These are phyloP conservation scores for Pulveroboletus sp. DNA, from an alignment of 768 basidiomycete genomes.

Conservation along the genomic window DNA sequence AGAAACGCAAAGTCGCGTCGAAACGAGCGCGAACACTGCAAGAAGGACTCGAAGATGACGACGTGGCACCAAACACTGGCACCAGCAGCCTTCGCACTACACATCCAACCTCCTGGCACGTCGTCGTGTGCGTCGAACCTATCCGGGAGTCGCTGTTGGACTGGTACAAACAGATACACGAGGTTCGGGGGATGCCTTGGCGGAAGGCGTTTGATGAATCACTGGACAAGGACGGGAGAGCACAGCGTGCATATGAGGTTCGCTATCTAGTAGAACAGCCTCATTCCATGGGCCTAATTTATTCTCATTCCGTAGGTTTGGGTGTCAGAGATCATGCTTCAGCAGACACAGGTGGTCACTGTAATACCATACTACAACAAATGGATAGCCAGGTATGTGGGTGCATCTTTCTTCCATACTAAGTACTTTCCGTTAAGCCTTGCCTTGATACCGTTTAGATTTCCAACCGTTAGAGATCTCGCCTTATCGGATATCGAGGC, in stretches of 20 bases:
- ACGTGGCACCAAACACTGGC: background rate
- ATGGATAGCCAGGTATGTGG: constrained; percentile 77
- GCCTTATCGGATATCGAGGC: constrained; percentile 74
- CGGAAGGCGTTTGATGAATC: constrained; percentile 65
- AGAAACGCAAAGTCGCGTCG: constrained; percentile 11
- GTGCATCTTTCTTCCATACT: background rate
- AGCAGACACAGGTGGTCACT: constrained; percentile 91
- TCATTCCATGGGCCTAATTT: background rate
- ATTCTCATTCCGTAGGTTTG: constrained; percentile 53
- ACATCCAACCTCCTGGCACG: constrained; percentile 51
- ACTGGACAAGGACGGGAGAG: constrained; percentile 54
- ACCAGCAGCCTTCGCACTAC: background rate
- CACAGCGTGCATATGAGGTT: constrained; percentile 92
- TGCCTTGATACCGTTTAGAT: constrained; percentile 40
- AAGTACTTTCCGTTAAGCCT: background rate
- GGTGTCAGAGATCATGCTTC: constrained; percentile 93
- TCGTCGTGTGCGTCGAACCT: constrained; percentile 36
- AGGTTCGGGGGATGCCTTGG: constrained; percentile 88
- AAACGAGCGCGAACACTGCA: constrained; percentile 7
- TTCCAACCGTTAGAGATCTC: constrained; percentile 77
- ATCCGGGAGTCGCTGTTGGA: constrained; percentile 49
- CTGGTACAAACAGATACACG: constrained; percentile 74
- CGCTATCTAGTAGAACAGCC: constrained; percentile 2
- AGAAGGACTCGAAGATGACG: background rate
- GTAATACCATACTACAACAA: constrained; percentile 92